Conservation (phyloP, 306 rosid species). For the Quillaja saponaria region DNA sequence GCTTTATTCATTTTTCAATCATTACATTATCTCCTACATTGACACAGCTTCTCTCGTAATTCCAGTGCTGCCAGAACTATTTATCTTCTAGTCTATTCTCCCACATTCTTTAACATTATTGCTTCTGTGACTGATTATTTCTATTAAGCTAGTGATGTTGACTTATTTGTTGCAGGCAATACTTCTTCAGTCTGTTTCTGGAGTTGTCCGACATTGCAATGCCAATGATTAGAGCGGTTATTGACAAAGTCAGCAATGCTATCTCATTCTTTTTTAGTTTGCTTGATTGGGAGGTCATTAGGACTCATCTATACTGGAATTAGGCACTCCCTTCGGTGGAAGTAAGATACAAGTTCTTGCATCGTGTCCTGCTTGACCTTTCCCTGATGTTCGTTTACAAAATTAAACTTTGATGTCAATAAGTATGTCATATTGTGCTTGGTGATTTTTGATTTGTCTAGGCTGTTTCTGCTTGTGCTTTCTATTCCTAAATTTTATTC, state of each 20-base stretch:
- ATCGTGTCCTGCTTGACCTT: not conserved
- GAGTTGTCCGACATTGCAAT: conserved; percentile 82
- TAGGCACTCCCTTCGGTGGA: conserved; percentile 86
- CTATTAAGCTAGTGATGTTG: conserved; percentile 13
- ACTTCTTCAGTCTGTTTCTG: conserved; percentile 86
- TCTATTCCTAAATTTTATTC: too few relatives aligned
- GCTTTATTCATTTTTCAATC: too few relatives aligned
- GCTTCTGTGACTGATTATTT: conserved; percentile 9
- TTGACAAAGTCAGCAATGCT: conserved; percentile 71
- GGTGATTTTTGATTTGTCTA: not conserved
- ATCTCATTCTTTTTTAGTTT: conserved; percentile 78
- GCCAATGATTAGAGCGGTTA: conserved; percentile 70
- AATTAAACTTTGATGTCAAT: too few relatives aligned
- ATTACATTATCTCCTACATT: too few relatives aligned
- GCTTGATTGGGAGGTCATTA: conserved; percentile 89
- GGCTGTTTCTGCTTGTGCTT: not conserved
- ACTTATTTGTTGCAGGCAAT: conserved; percentile 63
- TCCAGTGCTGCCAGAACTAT: too few relatives aligned
- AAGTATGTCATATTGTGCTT: not conserved
- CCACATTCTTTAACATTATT: not conserved
- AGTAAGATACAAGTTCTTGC: conserved; percentile 35
- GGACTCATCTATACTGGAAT: conserved; percentile 94
- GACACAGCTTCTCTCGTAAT: too few relatives aligned
- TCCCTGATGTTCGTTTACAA: not conserved
- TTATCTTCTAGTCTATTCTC: not conserved